Evolutionary conservation across 1,139 yeast species (phyloP).

Genomic region (Magnusiomyces sp.): DNA sequence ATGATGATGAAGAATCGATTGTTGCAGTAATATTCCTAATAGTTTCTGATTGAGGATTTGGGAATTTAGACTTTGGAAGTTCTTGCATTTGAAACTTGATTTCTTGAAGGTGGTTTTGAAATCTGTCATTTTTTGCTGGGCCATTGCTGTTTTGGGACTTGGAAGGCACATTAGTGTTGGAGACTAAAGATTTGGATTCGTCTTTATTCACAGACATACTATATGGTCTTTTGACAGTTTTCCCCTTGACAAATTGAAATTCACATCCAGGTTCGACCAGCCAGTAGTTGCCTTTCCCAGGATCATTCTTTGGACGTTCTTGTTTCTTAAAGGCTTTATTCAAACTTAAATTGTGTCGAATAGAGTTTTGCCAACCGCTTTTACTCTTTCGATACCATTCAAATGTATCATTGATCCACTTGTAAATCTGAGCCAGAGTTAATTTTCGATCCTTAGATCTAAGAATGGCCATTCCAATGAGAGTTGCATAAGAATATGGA

Average conservation of each 20-base stretch:
- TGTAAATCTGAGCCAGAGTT: slow-evolving; percentile 84
- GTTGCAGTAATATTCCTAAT: too few relatives aligned
- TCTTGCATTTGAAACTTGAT: too few relatives aligned
- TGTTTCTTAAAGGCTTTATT: slow-evolving; percentile 87
- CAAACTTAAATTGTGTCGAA: slow-evolving; percentile 74
- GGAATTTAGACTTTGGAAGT: too few relatives aligned
- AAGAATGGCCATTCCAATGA: slow-evolving; percentile 89
- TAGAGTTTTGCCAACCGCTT: slow-evolving; percentile 45
- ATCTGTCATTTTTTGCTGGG: too few relatives aligned
- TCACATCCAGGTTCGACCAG: slow-evolving; percentile 78
- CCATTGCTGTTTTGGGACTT: too few relatives aligned
- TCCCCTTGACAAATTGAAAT: slow-evolving; percentile 61
- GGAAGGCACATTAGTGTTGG: too few relatives aligned
- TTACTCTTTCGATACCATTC: slow-evolving; percentile 70
- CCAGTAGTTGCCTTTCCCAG: slow-evolving; percentile 97
- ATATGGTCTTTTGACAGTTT: slow-evolving; percentile 12
- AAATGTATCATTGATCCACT: slow-evolving; percentile 87
- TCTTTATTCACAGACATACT: too few relatives aligned
- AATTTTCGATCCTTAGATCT: slow-evolving; percentile 72
- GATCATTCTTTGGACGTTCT: slow-evolving; percentile 74
- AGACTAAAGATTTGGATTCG: too few relatives aligned
- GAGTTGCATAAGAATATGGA: slow-evolving; percentile 87
- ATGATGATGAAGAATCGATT: too few relatives aligned
- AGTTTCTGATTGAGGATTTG: too few relatives aligned
- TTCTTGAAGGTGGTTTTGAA: too few relatives aligned